Base-by-base conservation (phyloP, 129 eudicot genomes). In the Flaveria trinervia region DNA sequence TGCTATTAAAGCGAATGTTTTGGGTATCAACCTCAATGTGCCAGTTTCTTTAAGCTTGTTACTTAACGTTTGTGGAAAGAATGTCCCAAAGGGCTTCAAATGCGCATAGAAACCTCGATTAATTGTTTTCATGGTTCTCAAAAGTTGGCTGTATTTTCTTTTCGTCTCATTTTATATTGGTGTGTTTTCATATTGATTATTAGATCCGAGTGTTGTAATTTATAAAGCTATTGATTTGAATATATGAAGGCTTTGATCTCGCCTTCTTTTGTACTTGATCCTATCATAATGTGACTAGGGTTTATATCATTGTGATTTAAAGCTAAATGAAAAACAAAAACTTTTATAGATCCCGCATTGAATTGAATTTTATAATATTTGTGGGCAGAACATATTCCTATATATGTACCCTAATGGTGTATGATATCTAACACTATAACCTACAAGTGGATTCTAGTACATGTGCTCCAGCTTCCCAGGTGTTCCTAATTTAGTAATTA, bases 31-130 rank as follows among this genome's bases (percentile, higher is more conserved):
- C 81, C 91, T 91, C 28, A 83, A 86, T 50, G 76, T 91, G 8
- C 89, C 97, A 0, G 65, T 88, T 56, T 80, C 88, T 6, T 74
- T 91, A 45, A 91, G 88, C 87, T 68, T 88, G 74, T 78, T 91
- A 71, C 82, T 91, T 26, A 91, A 91, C 70, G 65, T 65, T 36
- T 91, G 97, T 78, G 88, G 88, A 62, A 88, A 88, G 92, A 85
- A 75, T 26, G 84, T 81, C 65, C 97, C 97, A 5, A 15, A 72
- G 6, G 92, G 87, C 69, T 83, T 88, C 76, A 71, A 85, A 51
- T 85, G 88, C 39, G 70, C 81, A 3, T 86, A 72, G 65, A 72
- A 20, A n/a, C 51, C 8, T n/a, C 80, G 57, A 76, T 20, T 20
- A 20, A 20, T 70, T 36, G 36, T 78, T 69, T 71, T 82, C 43